phyloP scores from a whole-genome alignment of 345 rosid species.

The Syzygium aromaticum region DNA sequence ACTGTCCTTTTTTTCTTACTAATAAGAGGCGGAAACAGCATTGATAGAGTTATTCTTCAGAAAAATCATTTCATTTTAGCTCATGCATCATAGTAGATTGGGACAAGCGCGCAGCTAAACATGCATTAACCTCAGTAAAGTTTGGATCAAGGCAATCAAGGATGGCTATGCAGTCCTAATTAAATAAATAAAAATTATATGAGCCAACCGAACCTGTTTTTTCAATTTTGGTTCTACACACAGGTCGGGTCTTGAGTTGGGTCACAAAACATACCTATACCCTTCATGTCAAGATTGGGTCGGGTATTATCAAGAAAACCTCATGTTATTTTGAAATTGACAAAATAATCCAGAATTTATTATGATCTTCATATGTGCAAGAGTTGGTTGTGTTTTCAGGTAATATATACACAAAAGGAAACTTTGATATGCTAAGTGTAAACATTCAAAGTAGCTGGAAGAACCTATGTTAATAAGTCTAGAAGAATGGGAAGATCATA shows the following conservation, averaged over 20 bases:
- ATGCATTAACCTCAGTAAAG: not conserved
- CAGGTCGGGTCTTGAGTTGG: not conserved
- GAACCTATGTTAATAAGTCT: too few species aligned
- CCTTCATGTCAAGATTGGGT: not conserved
- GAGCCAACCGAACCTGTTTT: not conserved
- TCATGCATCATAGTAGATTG: not conserved
- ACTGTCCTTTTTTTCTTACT: constrained; percentile 12
- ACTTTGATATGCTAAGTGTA: too few species aligned
- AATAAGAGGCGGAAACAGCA: constrained; percentile 28
- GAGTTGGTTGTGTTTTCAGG: too few species aligned
- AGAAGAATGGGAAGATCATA: too few species aligned
- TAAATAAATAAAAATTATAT: too few species aligned
- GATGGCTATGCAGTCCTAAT: not conserved
- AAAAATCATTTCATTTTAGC: not conserved
- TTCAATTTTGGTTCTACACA: not conserved
- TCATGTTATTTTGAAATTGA: too few species aligned
- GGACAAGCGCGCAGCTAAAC: not conserved
- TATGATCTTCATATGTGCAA: too few species aligned
- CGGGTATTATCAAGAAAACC: too few species aligned
- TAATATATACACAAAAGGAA: too few species aligned
- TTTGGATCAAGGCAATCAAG: not conserved
- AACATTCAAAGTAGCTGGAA: too few species aligned
- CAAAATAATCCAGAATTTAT: too few species aligned
- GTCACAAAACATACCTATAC: not conserved
- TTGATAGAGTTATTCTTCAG: not conserved